A percentile compares a stretch with the other conserved stretches of the same genome.
phyloP scores from a whole-genome alignment of 805 yeast genomes.

The Hemisphaericaspora nanyangensis region DNA sequence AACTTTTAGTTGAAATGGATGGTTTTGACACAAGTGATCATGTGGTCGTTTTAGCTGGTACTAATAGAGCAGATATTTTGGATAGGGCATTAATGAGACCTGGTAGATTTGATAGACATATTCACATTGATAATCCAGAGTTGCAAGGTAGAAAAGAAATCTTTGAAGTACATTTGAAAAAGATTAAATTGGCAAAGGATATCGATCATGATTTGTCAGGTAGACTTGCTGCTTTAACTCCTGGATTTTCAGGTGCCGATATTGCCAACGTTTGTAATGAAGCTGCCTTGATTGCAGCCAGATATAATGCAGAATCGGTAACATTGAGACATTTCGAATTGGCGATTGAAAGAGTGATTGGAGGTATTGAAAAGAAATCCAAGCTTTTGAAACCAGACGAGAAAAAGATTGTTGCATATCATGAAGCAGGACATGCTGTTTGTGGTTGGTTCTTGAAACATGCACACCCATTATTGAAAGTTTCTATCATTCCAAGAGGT shows the following conservation, averaged over 20 bases:
- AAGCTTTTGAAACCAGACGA: conserved; percentile 82
- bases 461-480: conserved; percentile 93
- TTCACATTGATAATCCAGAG: conserved; percentile 88
- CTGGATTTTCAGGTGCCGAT: conserved; percentile 98
- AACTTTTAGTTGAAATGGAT: conserved; percentile 96
- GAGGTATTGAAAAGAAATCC: conserved; percentile 90
- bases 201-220: conserved; percentile 62
- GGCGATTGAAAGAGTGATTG: conserved; percentile 96
- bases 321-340: conserved; percentile 81
- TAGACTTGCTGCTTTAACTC: conserved; percentile 90
- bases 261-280: conserved; percentile 96
- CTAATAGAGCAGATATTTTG: conserved; percentile 90
- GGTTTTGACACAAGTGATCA: conserved; percentile 91
- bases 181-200: conserved; percentile 54
- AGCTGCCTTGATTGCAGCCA: conserved; percentile 95
- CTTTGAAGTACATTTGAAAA: conserved; percentile 78
- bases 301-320: conserved; percentile 69
- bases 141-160: conserved; percentile 93
- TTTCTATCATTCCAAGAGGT: conserved; percentile 95
- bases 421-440: conserved; percentile 98
- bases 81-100: conserved; percentile 95
- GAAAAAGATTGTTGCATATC: conserved; percentile 88
- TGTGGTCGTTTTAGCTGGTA: conserved; percentile 95
- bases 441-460: conserved; percentile 93
- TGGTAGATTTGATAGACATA: conserved; percentile 95